phyloP scores from a whole-genome alignment of 2,329 filamentous ascomycete species.

The Claviceps spartinae region DNA sequence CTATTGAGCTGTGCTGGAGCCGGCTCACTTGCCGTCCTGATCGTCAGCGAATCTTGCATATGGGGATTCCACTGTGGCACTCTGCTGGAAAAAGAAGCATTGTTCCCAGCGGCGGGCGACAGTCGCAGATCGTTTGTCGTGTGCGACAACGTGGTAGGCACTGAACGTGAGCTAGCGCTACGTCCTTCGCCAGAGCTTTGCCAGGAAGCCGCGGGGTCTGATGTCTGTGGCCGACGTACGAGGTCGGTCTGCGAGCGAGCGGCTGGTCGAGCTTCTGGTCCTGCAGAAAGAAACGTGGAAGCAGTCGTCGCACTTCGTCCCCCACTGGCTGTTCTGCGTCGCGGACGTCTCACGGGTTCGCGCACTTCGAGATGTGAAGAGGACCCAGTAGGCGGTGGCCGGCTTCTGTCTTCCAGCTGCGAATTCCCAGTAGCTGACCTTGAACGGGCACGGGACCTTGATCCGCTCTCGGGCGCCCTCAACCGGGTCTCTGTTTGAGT shows the following conservation, averaged over 20 bases:
- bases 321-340: constrained; percentile 39
- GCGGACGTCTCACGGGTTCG: constrained; percentile 16
- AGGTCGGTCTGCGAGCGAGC: constrained; percentile 55
- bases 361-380: constrained; percentile 18
- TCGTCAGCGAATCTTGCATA: not conserved
- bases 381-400: constrained; percentile 29
- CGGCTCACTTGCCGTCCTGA: constrained; percentile 10
- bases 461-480: constrained; percentile 15
- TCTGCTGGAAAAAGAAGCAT: constrained; percentile 25
- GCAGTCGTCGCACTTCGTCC: constrained; percentile 41
- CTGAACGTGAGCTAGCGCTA: constrained; percentile 25
- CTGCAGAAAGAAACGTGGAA: constrained; percentile 27
- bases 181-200: constrained; percentile 29
- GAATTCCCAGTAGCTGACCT: constrained; percentile 31
- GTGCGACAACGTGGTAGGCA: constrained; percentile 13
- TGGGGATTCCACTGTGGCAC: constrained; percentile 15
- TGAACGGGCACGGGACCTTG: constrained; percentile 28
- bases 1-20: constrained; percentile 10
- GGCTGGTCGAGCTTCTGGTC: constrained; percentile 32
- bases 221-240: constrained; percentile 26
- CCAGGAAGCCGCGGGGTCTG: constrained; percentile 23
- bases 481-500: constrained; percentile 14
- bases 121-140: constrained; percentile 12
- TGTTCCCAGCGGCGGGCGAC: constrained; percentile 8
- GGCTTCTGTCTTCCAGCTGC: constrained; percentile 32